These are phyloP conservation scores for Thelephora ganbajun DNA, from an alignment of 768 basidiomycete species.

Conservation along the genomic window DNA sequence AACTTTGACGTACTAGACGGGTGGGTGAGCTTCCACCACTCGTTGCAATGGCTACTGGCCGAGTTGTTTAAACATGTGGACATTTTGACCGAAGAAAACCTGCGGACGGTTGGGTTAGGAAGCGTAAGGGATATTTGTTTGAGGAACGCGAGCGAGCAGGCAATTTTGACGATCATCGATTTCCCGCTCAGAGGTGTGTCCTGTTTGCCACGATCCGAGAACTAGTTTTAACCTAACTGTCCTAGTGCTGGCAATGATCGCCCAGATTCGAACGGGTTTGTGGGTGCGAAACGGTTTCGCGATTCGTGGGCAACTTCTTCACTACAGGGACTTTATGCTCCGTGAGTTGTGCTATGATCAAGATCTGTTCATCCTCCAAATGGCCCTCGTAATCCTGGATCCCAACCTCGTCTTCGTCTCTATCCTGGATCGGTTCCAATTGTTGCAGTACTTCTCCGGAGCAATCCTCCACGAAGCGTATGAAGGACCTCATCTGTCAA, in stretches of 20 bases:
- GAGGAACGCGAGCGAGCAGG: slow-evolving; percentile 48
- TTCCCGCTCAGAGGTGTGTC: slow-evolving; percentile 75
- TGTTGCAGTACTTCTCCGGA: slow-evolving; percentile 69
- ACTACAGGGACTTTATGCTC: slow-evolving; percentile 93
- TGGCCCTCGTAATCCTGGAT: slow-evolving; percentile 63
- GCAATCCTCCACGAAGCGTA: slow-evolving; percentile 41
- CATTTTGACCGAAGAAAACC: slow-evolving; percentile 38
- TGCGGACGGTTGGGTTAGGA: slow-evolving; percentile 36
- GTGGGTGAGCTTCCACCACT: slow-evolving; percentile 89
- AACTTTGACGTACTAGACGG: slow-evolving; percentile 69
- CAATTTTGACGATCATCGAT: slow-evolving; percentile 67
- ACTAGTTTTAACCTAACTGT: not conserved
- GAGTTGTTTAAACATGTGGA: slow-evolving; percentile 80
- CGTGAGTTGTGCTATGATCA: slow-evolving; percentile 96
- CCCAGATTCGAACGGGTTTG: slow-evolving; percentile 86
- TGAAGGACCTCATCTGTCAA: slow-evolving; percentile 55
- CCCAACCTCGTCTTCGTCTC: slow-evolving; percentile 71
- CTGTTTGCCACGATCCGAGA: not conserved
- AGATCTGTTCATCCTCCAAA: slow-evolving; percentile 83
- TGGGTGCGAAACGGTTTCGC: slow-evolving; percentile 98
- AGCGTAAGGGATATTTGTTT: slow-evolving; percentile 50
- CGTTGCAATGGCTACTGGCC: slow-evolving; percentile 79
- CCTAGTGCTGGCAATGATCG: slow-evolving; percentile 76
- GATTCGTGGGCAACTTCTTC: slow-evolving; percentile 86
- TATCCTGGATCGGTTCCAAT: slow-evolving; percentile 82